Evolutionary conservation across 306 rosid species (phyloP).

Genomic region (Biancaea sappan): DNA sequence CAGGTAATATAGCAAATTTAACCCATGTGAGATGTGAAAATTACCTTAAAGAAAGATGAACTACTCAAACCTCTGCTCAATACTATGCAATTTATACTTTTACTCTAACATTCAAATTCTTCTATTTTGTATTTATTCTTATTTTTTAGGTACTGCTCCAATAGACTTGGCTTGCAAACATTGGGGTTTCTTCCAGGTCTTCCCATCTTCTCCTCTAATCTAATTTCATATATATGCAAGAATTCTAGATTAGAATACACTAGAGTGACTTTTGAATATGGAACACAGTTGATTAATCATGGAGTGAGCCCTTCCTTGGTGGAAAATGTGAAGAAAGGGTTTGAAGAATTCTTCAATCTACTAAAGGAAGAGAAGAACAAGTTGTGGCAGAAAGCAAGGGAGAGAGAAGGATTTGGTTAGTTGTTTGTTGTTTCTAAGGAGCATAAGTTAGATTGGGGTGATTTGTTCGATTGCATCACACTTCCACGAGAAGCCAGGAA

Average conservation of each 20-base stretch:
- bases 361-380: constrained; percentile 47
- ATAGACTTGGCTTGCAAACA: neutral
- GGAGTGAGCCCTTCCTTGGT: constrained; percentile 40
- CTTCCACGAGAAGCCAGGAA: constrained; percentile 41
- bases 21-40: no score
- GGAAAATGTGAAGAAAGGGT: constrained; percentile 46
- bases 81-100: no score
- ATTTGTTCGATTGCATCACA: constrained; percentile 31
- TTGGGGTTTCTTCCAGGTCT: constrained; percentile 19
- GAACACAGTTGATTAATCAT: constrained; percentile 37
- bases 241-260: no score
- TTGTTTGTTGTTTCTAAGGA: constrained; percentile 44
- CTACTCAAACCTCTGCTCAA: no score
- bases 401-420: constrained; percentile 49
- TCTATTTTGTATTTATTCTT: no score
- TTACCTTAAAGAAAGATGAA: no score
- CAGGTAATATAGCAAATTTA: no score
- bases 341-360: constrained; percentile 38
- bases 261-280: neutral
- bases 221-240: no score
- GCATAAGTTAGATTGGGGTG: constrained; percentile 59
- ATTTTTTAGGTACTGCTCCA: no score
- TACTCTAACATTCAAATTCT: no score
- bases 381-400: constrained; percentile 45
- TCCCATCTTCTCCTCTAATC: neutral